Percentiles rank a stretch among this genome's conserved stretches.
phyloP scores from a whole-genome alignment of 192 early-diverging fungal genomes.

The Chytriomyces sp. region DNA sequence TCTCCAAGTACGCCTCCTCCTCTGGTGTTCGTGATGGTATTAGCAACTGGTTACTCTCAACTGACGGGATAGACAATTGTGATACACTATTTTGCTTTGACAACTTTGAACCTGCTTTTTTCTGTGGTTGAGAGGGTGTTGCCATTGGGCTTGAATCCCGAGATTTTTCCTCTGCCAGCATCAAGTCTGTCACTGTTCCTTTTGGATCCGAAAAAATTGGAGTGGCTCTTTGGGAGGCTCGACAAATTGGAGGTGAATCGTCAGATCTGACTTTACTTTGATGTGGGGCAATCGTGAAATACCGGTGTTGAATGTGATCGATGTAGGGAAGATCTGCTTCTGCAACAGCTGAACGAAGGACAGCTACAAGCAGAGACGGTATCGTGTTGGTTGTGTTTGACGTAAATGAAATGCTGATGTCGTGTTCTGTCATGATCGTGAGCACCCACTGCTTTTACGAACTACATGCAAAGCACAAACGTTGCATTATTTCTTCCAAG shows the following conservation, averaged over 20 bases:
- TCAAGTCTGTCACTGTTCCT: neutral
- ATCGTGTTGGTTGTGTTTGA: conserved; percentile 38
- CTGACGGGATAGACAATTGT: neutral
- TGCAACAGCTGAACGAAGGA: conserved; percentile 42
- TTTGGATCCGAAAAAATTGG: neutral
- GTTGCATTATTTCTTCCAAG: conserved; percentile 39
- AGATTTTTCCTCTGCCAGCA: neutral
- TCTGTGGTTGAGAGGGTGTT: neutral
- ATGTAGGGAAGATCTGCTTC: conserved; percentile 47
- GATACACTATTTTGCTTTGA: conserved; percentile 13
- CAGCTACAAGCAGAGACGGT: conserved; percentile 45
- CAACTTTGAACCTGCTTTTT: neutral
- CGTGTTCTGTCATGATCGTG: conserved; percentile 16
- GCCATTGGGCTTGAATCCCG: neutral
- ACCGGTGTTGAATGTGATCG: conserved; percentile 23
- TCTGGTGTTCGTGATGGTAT: neutral
- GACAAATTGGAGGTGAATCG: neutral
- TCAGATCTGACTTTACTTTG: no score
- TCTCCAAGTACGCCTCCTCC: conserved; percentile 1
- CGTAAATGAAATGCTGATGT: conserved; percentile 29
- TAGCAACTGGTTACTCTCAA: neutral
- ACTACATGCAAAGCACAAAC: conserved; percentile 4
- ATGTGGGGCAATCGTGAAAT: neutral
- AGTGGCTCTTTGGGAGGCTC: neutral
- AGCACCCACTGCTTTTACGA: neutral